phyloP scores from a whole-genome alignment of 208 protist genomes.

The Tritrichomonas foetus region DNA sequence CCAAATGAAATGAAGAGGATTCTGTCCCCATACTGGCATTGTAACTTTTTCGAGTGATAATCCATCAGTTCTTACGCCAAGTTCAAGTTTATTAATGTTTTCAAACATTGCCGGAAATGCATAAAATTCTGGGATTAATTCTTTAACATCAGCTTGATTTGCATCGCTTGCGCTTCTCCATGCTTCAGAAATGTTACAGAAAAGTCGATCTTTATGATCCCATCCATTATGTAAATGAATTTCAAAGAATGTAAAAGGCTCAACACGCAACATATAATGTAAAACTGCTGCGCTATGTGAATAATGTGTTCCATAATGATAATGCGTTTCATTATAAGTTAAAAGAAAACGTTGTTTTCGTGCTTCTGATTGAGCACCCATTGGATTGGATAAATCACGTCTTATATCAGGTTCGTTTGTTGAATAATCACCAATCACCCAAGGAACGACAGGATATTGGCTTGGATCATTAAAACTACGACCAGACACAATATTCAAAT shows the following conservation, averaged over 20 bases:
- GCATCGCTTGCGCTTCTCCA: not conserved
- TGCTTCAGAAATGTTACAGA: not conserved
- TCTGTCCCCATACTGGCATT: not conserved
- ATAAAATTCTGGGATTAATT: conserved; percentile 24
- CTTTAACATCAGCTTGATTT: conserved; percentile 28
- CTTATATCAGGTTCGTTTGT: not conserved
- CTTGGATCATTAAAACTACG: not conserved
- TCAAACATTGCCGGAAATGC: not conserved
- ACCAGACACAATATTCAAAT: not conserved
- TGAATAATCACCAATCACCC: not conserved
- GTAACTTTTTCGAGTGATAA: not conserved
- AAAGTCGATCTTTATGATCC: not conserved
- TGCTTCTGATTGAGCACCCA: not conserved
- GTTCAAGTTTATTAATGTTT: not conserved
- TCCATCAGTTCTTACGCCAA: conserved; percentile 1
- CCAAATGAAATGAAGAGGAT: not conserved
- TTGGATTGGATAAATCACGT: not conserved
- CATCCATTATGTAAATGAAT: conserved; percentile 4
- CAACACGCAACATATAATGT: not conserved
- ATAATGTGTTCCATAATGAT: conserved; percentile 33
- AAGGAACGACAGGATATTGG: conserved; percentile 12
- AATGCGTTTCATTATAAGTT: not conserved
- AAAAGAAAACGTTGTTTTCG: not conserved
- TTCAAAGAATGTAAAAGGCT: not conserved
- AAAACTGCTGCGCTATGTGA: not conserved